Percentiles rank a stretch among this genome's conserved stretches.
Conservation (phyloP, 2,329 filamentous ascomycete genomes). For the Xylariaceae sp. region DNA sequence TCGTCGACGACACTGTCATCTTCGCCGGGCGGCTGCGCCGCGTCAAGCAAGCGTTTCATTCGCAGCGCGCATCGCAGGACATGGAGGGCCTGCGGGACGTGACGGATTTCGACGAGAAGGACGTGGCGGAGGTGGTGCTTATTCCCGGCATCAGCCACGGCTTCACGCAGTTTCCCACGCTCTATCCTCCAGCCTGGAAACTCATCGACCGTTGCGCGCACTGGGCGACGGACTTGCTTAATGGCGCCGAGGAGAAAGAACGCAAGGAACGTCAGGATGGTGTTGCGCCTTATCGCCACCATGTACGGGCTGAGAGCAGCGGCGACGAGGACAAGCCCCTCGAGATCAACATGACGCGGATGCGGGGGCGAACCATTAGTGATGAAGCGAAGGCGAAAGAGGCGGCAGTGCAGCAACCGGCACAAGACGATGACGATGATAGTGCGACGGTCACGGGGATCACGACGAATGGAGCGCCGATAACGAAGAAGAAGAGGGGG, state of each 20-base stretch:
- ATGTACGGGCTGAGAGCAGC: slow-evolving; percentile 55
- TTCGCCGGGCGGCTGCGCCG: slow-evolving; percentile 86
- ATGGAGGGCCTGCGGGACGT: slow-evolving; percentile 42
- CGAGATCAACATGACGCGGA: slow-evolving; percentile 68
- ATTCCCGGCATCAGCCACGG: slow-evolving; percentile 90
- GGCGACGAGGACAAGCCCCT: slow-evolving; percentile 77
- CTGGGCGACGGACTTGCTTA: slow-evolving; percentile 81
- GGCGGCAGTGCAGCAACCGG: neutral
- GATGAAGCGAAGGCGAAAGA: slow-evolving; percentile 9
- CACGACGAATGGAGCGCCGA: slow-evolving; percentile 9
- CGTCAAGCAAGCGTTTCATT: slow-evolving; percentile 59
- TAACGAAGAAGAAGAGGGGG: slow-evolving; percentile 10
- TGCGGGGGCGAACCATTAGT: slow-evolving; percentile 31
- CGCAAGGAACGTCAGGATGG: slow-evolving; percentile 18
- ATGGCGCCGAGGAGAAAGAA: slow-evolving; percentile 41
- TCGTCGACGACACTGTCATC: slow-evolving; percentile 96
- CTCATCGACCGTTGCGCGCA: slow-evolving; percentile 72
- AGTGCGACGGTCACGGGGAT: neutral
- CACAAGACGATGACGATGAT: slow-evolving; percentile 1
- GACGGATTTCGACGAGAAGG: slow-evolving; percentile 63
- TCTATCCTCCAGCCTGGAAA: slow-evolving; percentile 89
- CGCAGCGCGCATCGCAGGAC: slow-evolving; percentile 49
- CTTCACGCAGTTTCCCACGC: slow-evolving; percentile 83
- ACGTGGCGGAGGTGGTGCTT: slow-evolving; percentile 75
- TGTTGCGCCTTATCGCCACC: slow-evolving; percentile 12